Evolutionary conservation across 2,329 filamentous ascomycete genomes (phyloP).

Genomic region (Cladosporium sp.): DNA sequence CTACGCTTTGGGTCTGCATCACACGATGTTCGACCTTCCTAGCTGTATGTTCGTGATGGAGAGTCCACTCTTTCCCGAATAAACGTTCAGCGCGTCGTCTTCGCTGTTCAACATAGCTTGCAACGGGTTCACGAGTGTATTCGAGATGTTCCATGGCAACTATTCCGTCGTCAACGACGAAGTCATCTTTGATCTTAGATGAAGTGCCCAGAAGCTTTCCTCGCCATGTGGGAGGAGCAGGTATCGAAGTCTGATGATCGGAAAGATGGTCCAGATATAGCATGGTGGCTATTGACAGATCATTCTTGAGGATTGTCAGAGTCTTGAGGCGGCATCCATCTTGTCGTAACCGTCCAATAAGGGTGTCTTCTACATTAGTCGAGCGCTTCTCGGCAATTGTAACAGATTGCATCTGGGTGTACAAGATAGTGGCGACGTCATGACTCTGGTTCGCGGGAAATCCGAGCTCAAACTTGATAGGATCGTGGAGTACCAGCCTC

Average conservation of each 20-base stretch:
- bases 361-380: not conserved
- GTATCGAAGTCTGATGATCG: not conserved
- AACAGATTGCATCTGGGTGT: not conserved
- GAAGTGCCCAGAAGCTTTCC: slow-evolving; percentile 13
- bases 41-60: slow-evolving; percentile 11
- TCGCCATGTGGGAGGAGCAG: slow-evolving; percentile 20
- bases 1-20: not conserved
- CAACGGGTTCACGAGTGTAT: not conserved
- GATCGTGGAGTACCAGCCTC: not conserved
- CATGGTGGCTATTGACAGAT: slow-evolving; percentile 13
- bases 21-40: not conserved
- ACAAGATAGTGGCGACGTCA: slow-evolving; percentile 20
- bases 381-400: slow-evolving; percentile 8
- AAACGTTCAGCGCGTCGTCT: not conserved
- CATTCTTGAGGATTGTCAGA: slow-evolving; percentile 11
- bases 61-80: not conserved
- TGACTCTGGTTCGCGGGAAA: slow-evolving; percentile 12
- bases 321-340: slow-evolving; percentile 14
- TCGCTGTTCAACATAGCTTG: not conserved
- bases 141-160: not conserved
- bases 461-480: not conserved
- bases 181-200: slow-evolving; percentile 13
- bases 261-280: slow-evolving; percentile 7
- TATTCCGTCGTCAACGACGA: slow-evolving; percentile 19
- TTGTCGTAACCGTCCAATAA: slow-evolving; percentile 8